Evolutionary conservation across 306 rosid species (phyloP), one percentile per base, ranked within the genome.

Genomic region (Albizia julibrissin): DNA sequence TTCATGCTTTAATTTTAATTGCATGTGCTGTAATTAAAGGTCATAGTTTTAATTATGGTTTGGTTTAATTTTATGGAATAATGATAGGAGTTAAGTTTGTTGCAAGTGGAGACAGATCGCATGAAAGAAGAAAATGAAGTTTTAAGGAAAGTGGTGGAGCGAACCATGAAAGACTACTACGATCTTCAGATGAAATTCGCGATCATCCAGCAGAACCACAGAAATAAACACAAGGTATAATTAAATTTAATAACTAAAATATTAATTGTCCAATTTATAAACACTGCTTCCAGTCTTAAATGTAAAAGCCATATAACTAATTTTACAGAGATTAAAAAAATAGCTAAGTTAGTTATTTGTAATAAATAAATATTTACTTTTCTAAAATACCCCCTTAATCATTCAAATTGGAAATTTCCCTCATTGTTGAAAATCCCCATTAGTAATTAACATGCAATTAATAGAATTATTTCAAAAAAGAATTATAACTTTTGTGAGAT

Each of bases 91-190:
- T 75, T 95, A 80, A 87, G 76, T 58, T 84, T 34, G 43, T 81
- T 95, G 46, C 88, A 92, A 85, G 90, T 82, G 91, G 92, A 95
- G 91, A 93, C 91, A 95, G 88, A 86, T 40, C 87, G 85, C 19
- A 87, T 95, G 92, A 95, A 92, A 77, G 98, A 95, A 80, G 98
- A 95, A 85, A 95, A 95, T 84, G 86, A 83, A 67, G 87, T 73
- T 39, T 82, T 95, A 81, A 92, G 90, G 85, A 86, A 82, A 84
- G 93, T 87, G 49, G 92, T 95, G 62, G 98, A 95, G 74, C 90
- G 92, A 84, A 93, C 94, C 29, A 91, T 88, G 91, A 95, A 93
- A 86, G 97, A 93, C 39, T 93, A 91, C 62, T 80, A 84, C 73
- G 93, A 95, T 85, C 97, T 95, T 49, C 93, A 95, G 80, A 87